phyloP scores from a whole-genome alignment of 1,139 yeast species.

The Geotrichum klebahnii region DNA sequence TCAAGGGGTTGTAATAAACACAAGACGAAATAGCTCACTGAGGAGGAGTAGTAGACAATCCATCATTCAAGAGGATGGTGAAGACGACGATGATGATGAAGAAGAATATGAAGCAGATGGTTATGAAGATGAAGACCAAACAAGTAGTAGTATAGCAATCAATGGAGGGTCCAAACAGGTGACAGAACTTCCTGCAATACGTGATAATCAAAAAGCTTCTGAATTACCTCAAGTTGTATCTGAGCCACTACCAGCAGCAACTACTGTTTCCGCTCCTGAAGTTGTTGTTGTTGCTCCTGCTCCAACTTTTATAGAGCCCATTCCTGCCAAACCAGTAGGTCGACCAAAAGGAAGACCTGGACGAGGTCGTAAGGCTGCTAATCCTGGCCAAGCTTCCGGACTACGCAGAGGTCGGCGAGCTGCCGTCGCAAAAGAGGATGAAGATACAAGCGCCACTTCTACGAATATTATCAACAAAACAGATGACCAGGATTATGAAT shows the following conservation, averaged over 20 bases:
- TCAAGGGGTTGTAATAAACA: conserved; percentile 6
- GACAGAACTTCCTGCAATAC: background rate
- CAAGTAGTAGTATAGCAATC: too few species aligned
- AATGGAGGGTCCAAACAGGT: background rate
- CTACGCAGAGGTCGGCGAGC: conserved; percentile 6
- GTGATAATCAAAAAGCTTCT: background rate
- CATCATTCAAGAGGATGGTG: conserved; percentile 5
- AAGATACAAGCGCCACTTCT: background rate
- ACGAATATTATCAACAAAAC: background rate
- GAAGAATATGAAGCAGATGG: background rate
- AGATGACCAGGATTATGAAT: conserved; percentile 9
- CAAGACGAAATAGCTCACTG: conserved; percentile 6
- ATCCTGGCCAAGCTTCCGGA: background rate
- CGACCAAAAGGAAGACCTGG: conserved; percentile 13
- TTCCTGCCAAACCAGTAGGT: conserved; percentile 7
- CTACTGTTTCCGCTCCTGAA: background rate
- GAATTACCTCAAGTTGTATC: background rate
- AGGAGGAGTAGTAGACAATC: conserved; percentile 9
- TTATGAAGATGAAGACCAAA: conserved; percentile 1
- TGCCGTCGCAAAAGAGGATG: conserved; percentile 5
- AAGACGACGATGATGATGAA: conserved; percentile 6
- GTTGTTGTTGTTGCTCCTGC: background rate
- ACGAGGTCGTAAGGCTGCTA: conserved; percentile 8
- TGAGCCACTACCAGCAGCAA: background rate
- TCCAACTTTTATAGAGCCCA: background rate